phyloP scores from a whole-genome alignment of 2,329 filamentous ascomycete species.

The Didymella pinodella region DNA sequence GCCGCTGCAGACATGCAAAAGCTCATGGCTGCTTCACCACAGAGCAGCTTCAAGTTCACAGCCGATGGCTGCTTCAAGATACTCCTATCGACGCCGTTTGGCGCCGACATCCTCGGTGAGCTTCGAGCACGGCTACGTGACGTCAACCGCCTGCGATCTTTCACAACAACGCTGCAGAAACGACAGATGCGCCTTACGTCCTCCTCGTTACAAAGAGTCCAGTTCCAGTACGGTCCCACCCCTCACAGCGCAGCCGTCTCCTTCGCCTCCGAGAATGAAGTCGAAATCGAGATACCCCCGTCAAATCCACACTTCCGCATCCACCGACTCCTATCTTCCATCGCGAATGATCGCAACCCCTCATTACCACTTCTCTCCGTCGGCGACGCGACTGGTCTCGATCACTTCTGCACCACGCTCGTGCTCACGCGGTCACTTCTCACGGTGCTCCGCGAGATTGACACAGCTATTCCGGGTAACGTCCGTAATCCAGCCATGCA shows the following conservation, averaged over 20 bases:
- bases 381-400: slow-evolving; percentile 57
- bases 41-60: slow-evolving; percentile 70
- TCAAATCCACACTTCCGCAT: slow-evolving; percentile 74
- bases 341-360: slow-evolving; percentile 67
- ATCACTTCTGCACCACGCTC: slow-evolving; percentile 66
- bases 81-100: slow-evolving; percentile 65
- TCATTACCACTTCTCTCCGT: slow-evolving; percentile 64
- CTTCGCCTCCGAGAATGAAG: slow-evolving; percentile 57
- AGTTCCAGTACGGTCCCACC: slow-evolving; percentile 71
- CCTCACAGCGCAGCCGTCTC: slow-evolving; percentile 64
- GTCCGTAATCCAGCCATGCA: slow-evolving; percentile 45
- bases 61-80: slow-evolving; percentile 69
- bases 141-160: slow-evolving; percentile 74
- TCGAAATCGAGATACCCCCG: slow-evolving; percentile 66
- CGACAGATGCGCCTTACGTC: slow-evolving; percentile 65
- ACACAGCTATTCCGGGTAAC: slow-evolving; percentile 55
- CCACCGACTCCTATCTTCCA: slow-evolving; percentile 63
- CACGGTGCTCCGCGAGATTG: slow-evolving; percentile 66
- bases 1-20: slow-evolving; percentile 48
- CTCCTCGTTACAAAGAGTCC: slow-evolving; percentile 65
- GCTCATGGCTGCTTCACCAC: slow-evolving; percentile 56
- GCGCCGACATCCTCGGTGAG: slow-evolving; percentile 65
- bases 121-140: slow-evolving; percentile 68
- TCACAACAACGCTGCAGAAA: slow-evolving; percentile 70
- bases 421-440: slow-evolving; percentile 70